Evolutionary conservation across 2,329 filamentous ascomycete genomes (phyloP).

Genomic region (Lasiodiplodia sp.): DNA sequence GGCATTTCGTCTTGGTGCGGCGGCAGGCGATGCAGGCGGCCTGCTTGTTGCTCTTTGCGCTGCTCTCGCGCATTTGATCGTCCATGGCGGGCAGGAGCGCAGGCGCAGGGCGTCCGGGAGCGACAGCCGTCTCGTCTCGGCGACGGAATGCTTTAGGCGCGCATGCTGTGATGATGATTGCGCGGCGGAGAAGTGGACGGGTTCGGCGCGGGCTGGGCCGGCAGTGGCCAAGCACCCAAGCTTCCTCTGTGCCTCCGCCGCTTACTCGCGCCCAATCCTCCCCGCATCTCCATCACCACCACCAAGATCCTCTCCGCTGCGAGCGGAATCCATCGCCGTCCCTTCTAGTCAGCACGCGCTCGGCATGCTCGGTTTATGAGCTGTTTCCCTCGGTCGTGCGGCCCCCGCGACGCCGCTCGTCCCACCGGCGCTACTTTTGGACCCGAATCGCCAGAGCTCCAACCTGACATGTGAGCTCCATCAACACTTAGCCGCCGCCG

Average conservation of each 20-base stretch:
- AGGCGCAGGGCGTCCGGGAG: neutral
- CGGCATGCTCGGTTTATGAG: neutral
- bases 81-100: conserved; percentile 12
- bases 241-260: neutral
- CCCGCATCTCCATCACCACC: neutral
- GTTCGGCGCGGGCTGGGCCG: neutral
- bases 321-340: neutral
- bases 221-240: neutral
- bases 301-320: neutral
- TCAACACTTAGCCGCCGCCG: neutral
- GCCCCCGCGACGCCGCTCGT: neutral
- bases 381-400: neutral
- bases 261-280: neutral
- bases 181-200: neutral
- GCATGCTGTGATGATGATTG: neutral
- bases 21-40: conserved; percentile 71
- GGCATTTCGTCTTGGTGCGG: conserved; percentile 73
- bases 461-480: conserved; percentile 1
- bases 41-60: conserved; percentile 38
- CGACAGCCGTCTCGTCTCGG: neutral
- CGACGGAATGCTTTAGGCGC: neutral
- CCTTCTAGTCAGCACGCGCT: neutral
- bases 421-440: conserved; percentile 22
- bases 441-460: conserved; percentile 6
- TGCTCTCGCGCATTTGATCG: neutral